phyloP scores from a whole-genome alignment of 2,329 filamentous ascomycete genomes.

The Diaporthe humulicola region DNA sequence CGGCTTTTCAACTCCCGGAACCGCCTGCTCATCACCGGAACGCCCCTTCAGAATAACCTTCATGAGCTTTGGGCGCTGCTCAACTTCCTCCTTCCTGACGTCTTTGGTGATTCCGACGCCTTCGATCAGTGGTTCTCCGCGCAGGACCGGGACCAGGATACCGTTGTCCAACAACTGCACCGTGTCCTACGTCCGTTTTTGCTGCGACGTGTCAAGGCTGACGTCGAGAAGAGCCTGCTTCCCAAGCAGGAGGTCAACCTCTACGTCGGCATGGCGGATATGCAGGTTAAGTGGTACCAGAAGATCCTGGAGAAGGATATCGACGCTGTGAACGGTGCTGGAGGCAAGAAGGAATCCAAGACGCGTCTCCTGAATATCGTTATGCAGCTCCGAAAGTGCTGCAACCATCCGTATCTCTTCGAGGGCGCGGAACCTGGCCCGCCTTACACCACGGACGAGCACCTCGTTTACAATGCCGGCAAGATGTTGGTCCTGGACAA shows the following conservation, averaged over 20 bases:
- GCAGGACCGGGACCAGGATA: conserved; percentile 91
- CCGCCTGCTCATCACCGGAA: conserved; percentile 94
- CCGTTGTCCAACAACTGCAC: conserved; percentile 95
- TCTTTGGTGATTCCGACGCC: conserved; percentile 95
- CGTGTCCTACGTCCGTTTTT: conserved; percentile 93
- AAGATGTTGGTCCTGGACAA: conserved; percentile 99
- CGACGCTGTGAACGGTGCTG: conserved; percentile 96
- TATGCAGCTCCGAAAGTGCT: conserved; percentile 99
- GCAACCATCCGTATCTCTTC: conserved; percentile 98
- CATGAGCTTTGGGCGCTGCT: conserved; percentile 98
- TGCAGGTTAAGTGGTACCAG: conserved; percentile 99
- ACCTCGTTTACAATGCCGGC: conserved; percentile 91
- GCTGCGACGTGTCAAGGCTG: conserved; percentile 94
- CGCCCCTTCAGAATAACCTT: conserved; percentile 96
- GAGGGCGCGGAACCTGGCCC: conserved; percentile 97
- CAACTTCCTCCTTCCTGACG: conserved; percentile 97
- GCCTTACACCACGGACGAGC: conserved; percentile 97
- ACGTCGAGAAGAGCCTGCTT: conserved; percentile 96
- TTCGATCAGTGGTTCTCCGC: conserved; percentile 99
- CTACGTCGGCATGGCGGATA: conserved; percentile 98
- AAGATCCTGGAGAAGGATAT: conserved; percentile 99
- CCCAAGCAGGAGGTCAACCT: conserved; percentile 98
- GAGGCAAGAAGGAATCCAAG: conserved; percentile 97
- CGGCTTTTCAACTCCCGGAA: conserved; percentile 96
- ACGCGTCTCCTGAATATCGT: conserved; percentile 97